phyloP scores from a whole-genome alignment of 768 basidiomycete species.

The Paxillus ammoniavirescens region DNA sequence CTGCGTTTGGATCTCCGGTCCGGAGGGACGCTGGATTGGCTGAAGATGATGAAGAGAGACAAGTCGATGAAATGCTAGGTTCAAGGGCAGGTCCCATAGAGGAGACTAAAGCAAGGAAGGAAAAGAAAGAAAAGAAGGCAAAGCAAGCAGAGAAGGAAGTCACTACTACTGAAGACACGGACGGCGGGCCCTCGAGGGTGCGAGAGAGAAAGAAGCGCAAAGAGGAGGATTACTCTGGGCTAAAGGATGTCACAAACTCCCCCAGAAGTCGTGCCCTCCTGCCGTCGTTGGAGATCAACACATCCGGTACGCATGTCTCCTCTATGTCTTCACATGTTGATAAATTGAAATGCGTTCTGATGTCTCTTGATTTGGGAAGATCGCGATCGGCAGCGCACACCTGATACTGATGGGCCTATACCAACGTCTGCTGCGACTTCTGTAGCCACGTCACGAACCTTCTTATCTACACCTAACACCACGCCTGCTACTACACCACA shows the following conservation, averaged over 20 bases:
- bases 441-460: constrained; percentile 36
- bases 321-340: not conserved
- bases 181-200: constrained; percentile 23
- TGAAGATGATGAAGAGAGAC: constrained; percentile 56
- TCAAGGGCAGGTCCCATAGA: constrained; percentile 13
- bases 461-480: constrained; percentile 41
- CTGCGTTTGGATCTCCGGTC: constrained; percentile 63
- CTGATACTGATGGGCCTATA: constrained; percentile 33
- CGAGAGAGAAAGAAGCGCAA: constrained; percentile 43
- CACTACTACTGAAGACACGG: constrained; percentile 18
- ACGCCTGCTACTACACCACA: constrained; percentile 37
- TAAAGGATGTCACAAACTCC: constrained; percentile 68
- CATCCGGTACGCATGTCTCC: constrained; percentile 31
- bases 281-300: constrained; percentile 35
- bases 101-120: constrained; percentile 38
- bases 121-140: constrained; percentile 36
- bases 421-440: constrained; percentile 37
- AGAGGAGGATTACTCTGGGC: constrained; percentile 35
- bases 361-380: constrained; percentile 21
- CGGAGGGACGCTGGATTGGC: constrained; percentile 54
- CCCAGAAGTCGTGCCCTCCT: constrained; percentile 38
- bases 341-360: constrained; percentile 11
- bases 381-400: constrained; percentile 36
- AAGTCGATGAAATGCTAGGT: constrained; percentile 26
- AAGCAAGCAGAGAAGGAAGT: constrained; percentile 19